Conservation (phyloP, 768 basidiomycete species). For the Lepiota subincarnata region DNA sequence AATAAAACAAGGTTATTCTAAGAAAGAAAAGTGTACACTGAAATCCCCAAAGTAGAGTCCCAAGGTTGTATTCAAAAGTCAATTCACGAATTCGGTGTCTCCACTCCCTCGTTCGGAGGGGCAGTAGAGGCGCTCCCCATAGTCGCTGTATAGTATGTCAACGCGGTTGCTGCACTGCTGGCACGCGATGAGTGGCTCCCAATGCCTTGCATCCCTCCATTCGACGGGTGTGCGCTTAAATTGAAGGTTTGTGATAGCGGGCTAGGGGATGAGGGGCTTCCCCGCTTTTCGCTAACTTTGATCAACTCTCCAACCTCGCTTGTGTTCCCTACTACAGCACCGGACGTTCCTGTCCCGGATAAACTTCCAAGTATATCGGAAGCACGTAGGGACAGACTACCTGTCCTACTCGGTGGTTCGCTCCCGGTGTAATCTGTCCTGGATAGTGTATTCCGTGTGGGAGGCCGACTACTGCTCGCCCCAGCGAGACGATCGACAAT, state of each 20-base stretch:
- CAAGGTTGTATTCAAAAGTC: not conserved
- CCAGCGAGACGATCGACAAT: slow-evolving; percentile 12
- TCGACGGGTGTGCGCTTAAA: not conserved
- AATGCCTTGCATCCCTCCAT: slow-evolving; percentile 1
- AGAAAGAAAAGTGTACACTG: not conserved
- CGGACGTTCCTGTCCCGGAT: not conserved
- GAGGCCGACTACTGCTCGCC: slow-evolving; percentile 30
- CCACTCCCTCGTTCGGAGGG: not conserved
- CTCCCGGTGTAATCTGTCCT: slow-evolving; percentile 15
- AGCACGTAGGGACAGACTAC: slow-evolving; percentile 11
- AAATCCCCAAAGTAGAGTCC: not conserved
- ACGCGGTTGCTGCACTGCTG: slow-evolving; percentile 4
- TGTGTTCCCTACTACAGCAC: slow-evolving; percentile 2
- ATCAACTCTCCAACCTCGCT: slow-evolving; percentile 20
- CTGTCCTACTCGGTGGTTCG: slow-evolving; percentile 12
- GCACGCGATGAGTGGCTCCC: slow-evolving; percentile 9
- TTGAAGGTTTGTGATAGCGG: not conserved
- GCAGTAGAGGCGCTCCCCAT: slow-evolving; percentile 11
- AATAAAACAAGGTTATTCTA: not conserved
- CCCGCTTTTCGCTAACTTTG: slow-evolving; percentile 9
- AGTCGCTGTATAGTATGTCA: slow-evolving; percentile 15
- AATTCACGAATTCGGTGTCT: not conserved
- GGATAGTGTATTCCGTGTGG: slow-evolving; percentile 34
- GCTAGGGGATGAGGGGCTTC: not conserved
- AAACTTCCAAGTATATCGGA: slow-evolving; percentile 10